Conservation (phyloP, 176 grass and related monocot genomes). For the Echinochloa phyllopogon region DNA sequence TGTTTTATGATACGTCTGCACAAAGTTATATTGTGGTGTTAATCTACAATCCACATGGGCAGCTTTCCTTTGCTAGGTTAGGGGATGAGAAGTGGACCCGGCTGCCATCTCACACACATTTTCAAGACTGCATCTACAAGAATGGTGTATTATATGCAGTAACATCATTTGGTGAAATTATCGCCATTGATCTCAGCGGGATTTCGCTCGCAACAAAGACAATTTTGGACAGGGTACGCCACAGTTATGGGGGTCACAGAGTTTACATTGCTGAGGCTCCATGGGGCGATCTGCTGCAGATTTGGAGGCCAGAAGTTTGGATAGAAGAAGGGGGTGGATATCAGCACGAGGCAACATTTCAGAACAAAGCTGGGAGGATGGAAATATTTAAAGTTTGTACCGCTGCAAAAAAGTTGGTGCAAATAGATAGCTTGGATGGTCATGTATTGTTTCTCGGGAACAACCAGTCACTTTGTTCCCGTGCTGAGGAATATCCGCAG, state of each 20-base stretch:
- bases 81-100: background rate
- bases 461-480: too few species aligned
- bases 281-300: slow-evolving; percentile 5
- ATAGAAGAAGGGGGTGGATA: background rate
- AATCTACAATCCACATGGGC: background rate
- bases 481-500: too few species aligned
- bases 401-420: background rate
- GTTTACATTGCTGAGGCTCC: background rate
- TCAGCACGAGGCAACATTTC: background rate
- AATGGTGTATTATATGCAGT: background rate
- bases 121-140: background rate
- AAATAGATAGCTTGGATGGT: background rate
- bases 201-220: background rate
- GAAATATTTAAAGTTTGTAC: background rate
- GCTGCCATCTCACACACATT: background rate
- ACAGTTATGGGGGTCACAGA: background rate
- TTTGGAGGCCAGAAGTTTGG: background rate
- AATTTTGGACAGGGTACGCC: background rate
- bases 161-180: background rate
- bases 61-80: slow-evolving; percentile 13
- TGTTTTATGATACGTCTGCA: background rate
- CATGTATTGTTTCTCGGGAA: background rate
- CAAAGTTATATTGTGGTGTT: background rate
- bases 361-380: background rate
- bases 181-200: background rate